Base-by-base conservation (phyloP, 805 yeast species). In the Pichia gijzeniarum region DNA sequence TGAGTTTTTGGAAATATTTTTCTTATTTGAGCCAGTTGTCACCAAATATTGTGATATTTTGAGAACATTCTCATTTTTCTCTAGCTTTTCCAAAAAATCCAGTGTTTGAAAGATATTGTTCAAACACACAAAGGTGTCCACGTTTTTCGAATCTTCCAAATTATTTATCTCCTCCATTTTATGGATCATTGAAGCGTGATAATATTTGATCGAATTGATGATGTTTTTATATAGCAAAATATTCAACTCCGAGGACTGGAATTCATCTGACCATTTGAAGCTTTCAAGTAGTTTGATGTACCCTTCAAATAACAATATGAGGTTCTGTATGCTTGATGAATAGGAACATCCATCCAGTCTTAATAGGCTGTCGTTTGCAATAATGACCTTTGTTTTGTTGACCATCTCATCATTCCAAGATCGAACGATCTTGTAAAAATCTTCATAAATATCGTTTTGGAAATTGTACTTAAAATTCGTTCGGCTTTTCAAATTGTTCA, bases 261-360 rank as follows among this genome's bases (percentile, higher is more conserved):
- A 70, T 40, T 71, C 73, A 57, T 85, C 71, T 14, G 66, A 63
- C 96, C 96, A 90, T 1, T 74, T 67, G 36, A 86, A 71, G 3
- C 70, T 71, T 14, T 70, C 70, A 38, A 90, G 65, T n/a, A 85
- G 69, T 4, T 68, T 63, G 18, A 85, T 45, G 42, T 63, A 63
- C 5, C 66, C 62, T 30, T 51, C 47, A 51, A 62, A 57, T 4
- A 63, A 48, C 27, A 59, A 58, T 18, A 60, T 51, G 1, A 63
- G 45, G 34, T 59, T 56, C 39, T 48, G 57, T 27, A 56, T 61
- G 48, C 63, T 52, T 13, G 54, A 51, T 30, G 63, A 59, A 38
- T 54, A 60, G 12, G 63, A 52, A 21, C 63, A 56, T 6, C 62
- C 64, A 21, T 52, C 56, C 16, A 59, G 40, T 25, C 62, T 78